phyloP scores from a whole-genome alignment of 768 basidiomycete genomes.

The Lactarius evosmus region DNA sequence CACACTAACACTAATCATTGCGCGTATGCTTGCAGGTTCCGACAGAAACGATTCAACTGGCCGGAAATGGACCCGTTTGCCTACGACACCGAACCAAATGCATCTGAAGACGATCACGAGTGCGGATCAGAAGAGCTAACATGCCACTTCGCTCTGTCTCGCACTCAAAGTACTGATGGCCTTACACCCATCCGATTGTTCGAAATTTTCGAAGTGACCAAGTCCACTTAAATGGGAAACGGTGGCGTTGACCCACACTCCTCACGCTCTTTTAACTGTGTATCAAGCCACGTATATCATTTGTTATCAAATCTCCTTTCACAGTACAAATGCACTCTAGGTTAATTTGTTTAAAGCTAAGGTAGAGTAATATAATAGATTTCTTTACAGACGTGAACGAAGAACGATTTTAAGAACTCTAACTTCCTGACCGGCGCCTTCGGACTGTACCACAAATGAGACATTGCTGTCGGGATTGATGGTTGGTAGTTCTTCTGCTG shows the following conservation, averaged over 20 bases:
- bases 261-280: constrained; percentile 1
- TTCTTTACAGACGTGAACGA: neutral
- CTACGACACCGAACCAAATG: constrained; percentile 2
- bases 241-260: neutral
- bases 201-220: constrained; percentile 25
- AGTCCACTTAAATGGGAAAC: neutral
- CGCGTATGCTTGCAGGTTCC: constrained; percentile 46
- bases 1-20: constrained; percentile 6
- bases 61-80: constrained; percentile 35
- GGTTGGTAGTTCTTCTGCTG: constrained; percentile 12
- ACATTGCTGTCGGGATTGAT: neutral
- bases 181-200: constrained; percentile 24
- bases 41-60: constrained; percentile 67
- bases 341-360: neutral
- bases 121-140: constrained; percentile 4
- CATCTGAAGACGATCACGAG: neutral
- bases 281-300: neutral
- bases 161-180: constrained; percentile 20
- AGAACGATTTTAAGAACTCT: constrained; percentile 14
- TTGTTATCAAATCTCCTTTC: neutral
- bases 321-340: neutral
- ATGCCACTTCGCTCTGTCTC: neutral
- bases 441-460: constrained; percentile 19
- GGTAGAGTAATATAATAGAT: neutral
- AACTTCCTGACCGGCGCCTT: constrained; percentile 18